A percentile compares a stretch with the other conserved stretches of the same genome.
phyloP scores from a whole-genome alignment of 2,329 filamentous ascomycete genomes.

The Myriangium duriaei region DNA sequence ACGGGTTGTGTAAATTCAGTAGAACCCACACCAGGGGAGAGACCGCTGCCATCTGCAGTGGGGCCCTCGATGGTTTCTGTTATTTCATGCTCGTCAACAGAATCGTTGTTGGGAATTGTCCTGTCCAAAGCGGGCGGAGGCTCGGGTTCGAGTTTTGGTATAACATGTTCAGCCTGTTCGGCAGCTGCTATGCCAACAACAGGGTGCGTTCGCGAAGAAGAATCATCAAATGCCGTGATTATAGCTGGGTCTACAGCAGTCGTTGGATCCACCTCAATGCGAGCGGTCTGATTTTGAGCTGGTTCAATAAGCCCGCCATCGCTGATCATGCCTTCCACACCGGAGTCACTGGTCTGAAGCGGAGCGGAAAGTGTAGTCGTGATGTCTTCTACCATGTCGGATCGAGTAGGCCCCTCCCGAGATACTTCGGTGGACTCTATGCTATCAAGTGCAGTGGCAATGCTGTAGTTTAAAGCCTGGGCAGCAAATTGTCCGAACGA shows the following conservation, averaged over 20 bases:
- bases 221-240: not conserved
- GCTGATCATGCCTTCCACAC: not conserved
- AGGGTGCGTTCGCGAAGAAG: no score
- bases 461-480: constrained; percentile 10
- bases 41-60: not conserved
- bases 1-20: not conserved
- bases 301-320: not conserved
- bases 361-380: not conserved
- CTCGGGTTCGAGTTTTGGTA: not conserved
- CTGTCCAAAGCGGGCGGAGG: not conserved
- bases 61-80: no score
- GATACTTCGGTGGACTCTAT: not conserved
- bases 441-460: not conserved
- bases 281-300: not conserved
- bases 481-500: constrained; percentile 8
- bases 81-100: not conserved
- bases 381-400: no score
- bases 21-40: not conserved
- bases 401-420: not conserved
- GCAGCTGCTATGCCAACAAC: no score
- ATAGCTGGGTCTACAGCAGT: not conserved
- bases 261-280: not conserved
- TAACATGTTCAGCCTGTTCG: not conserved
- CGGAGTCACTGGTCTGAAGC: not conserved
- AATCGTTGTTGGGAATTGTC: not conserved